Base-by-base conservation (phyloP, 768 basidiomycete species). In the Macrolepiota albuminosa region DNA sequence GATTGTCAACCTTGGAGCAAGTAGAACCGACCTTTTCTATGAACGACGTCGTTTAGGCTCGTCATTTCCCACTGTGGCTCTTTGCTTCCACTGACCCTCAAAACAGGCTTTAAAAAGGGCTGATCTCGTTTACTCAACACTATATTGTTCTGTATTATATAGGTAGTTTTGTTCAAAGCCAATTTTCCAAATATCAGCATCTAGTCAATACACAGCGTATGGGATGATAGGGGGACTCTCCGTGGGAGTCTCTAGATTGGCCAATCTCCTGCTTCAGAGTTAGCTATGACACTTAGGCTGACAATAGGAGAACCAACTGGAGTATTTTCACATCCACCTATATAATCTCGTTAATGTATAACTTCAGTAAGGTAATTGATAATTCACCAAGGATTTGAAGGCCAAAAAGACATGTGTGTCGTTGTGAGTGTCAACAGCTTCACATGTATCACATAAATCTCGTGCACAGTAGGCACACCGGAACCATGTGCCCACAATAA, bases 1-100 rank as follows among this genome's bases (percentile, higher is more conserved):
- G 84, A 94, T 96, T 67, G 93, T 96, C 62, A 96, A 97, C 70
- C 80, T 97, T n/a, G 95, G 95, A 59, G 94, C 94, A 9, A 91
- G 91, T 68, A 81, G 93, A 68, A 96, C 93, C 50, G 93, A 95
- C 71, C 71, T 95, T 48, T 95, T 95, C 81, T 95, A 95, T 67
- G 93, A 95, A 72, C 80, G 93, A 61, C 85, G 92, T 69, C 83
- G 92, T 68, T 75, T 94, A 62, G 92, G 92, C 90, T 67, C 45
- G 82, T 71, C 16, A 11, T 56, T 56, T 39, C 10, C 14, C 37
- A 16, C 36, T 11, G 2, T 6, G 16, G 18, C 37, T 58, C n/a
- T 6, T 18, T 11, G 11, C 16, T 31, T 40, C 14, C 10, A 29
- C 29, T 51, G 26, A 29, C 50, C 57, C 52, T 60, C 1, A 59